A percentile compares a stretch with the other conserved stretches of the same genome.
Conservation (phyloP, 2,329 filamentous ascomycete species). For the Fusarium gaditjirri region DNA sequence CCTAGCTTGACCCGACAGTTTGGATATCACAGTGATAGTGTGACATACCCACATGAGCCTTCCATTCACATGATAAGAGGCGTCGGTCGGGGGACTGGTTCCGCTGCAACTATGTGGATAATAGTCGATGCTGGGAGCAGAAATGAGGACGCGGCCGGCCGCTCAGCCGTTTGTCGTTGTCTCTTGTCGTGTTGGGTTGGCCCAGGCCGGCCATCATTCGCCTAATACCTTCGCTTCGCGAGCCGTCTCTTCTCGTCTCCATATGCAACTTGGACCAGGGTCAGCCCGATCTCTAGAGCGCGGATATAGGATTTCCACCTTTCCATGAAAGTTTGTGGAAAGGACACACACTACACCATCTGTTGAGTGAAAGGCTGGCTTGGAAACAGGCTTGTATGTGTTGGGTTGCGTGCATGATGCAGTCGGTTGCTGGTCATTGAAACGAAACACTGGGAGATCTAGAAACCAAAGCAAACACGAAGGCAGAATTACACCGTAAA, state of each 20-base stretch:
- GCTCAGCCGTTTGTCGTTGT: background rate
- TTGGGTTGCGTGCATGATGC: conserved; percentile 16
- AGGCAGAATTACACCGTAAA: background rate
- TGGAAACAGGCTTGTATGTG: background rate
- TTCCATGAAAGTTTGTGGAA: background rate
- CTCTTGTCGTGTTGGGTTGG: background rate
- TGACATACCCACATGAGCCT: conserved; percentile 33
- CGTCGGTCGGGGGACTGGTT: conserved; percentile 32
- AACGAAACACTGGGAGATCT: conserved; percentile 10
- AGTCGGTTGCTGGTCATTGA: conserved; percentile 3
- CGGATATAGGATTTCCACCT: background rate
- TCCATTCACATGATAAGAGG: conserved; percentile 44
- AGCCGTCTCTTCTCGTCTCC: background rate
- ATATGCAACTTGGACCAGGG: background rate
- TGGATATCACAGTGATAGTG: conserved; percentile 41
- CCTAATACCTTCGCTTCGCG: conserved; percentile 9
- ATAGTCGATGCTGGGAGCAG: background rate
- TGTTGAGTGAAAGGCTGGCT: background rate
- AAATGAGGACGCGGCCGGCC: conserved; percentile 8
- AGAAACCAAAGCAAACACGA: conserved; percentile 19
- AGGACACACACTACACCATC: background rate
- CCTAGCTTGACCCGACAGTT: conserved; percentile 40
- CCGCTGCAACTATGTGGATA: conserved; percentile 26
- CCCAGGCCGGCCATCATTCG: conserved; percentile 7
- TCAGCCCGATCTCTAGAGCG: conserved; percentile 5